Evolutionary conservation across 2,329 filamentous ascomycete genomes (phyloP).

Genomic region (Nemania serpens): DNA sequence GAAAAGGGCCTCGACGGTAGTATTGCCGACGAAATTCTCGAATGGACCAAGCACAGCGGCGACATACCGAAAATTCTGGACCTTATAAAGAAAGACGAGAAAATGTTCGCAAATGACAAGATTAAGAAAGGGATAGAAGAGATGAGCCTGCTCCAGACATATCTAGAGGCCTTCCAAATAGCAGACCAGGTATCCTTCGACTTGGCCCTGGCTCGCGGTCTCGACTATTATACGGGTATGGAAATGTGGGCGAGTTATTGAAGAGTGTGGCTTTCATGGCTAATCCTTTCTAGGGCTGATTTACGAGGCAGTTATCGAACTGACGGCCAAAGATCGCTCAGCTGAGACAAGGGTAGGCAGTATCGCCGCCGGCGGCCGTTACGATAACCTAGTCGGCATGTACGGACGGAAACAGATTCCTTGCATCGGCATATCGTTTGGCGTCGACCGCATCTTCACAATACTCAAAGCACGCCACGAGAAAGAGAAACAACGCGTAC

Average conservation of each 20-base stretch:
- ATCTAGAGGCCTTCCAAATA: slow-evolving; percentile 68
- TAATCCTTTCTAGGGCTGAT: slow-evolving; percentile 52
- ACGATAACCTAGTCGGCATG: slow-evolving; percentile 79
- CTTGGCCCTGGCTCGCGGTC: slow-evolving; percentile 72
- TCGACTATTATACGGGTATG: slow-evolving; percentile 74
- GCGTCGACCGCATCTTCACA: slow-evolving; percentile 78
- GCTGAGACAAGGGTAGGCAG: slow-evolving; percentile 76
- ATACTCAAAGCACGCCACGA: slow-evolving; percentile 73
- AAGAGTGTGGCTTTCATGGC: not conserved
- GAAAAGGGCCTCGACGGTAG: slow-evolving; percentile 71
- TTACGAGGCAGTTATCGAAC: slow-evolving; percentile 73
- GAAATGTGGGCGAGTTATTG: not conserved
- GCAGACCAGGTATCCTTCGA: slow-evolving; percentile 72
- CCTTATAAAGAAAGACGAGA: slow-evolving; percentile 61
- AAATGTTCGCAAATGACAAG: slow-evolving; percentile 64
- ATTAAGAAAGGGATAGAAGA: slow-evolving; percentile 72
- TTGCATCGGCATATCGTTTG: slow-evolving; percentile 79
- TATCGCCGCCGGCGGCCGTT: slow-evolving; percentile 75
- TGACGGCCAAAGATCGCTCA: slow-evolving; percentile 62
- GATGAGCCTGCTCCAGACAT: slow-evolving; percentile 70
- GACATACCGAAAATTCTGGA: slow-evolving; percentile 64
- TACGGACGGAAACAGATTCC: slow-evolving; percentile 75
- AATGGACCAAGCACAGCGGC: slow-evolving; percentile 72
- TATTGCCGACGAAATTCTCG: slow-evolving; percentile 74
- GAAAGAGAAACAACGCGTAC: slow-evolving; percentile 37